Percentiles rank a stretch among this genome's conserved stretches.
phyloP scores from a whole-genome alignment of 257 asterid genomes.

The Primulina eburnea region DNA sequence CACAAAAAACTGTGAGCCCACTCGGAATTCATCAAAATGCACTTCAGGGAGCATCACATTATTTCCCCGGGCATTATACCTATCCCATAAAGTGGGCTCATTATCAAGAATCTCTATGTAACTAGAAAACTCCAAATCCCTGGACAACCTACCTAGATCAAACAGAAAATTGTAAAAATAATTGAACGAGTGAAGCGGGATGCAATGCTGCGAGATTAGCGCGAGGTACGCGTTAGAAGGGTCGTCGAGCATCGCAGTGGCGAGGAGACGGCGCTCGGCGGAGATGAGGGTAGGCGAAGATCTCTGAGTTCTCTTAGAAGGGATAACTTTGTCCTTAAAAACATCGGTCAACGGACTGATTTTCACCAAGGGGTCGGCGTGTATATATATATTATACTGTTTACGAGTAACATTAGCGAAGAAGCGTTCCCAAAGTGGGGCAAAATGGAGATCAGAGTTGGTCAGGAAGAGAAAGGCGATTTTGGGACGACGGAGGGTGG shows the following conservation, averaged over 20 bases:
- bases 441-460: constrained; percentile 46
- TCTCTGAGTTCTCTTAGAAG: constrained; percentile 46
- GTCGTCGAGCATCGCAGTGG: constrained; percentile 50
- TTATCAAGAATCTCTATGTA: constrained; percentile 45
- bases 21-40: constrained; percentile 37
- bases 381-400: constrained; percentile 51
- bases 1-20: constrained; percentile 53
- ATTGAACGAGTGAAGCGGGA: constrained; percentile 47
- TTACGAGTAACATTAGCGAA: constrained; percentile 22
- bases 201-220: constrained; percentile 45
- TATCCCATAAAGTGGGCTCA: constrained; percentile 31
- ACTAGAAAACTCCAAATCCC: constrained; percentile 35
- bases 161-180: constrained; percentile 38
- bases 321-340: constrained; percentile 37
- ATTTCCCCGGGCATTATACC: constrained; percentile 49
- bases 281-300: constrained; percentile 56
- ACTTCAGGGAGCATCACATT: constrained; percentile 52
- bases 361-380: constrained; percentile 39
- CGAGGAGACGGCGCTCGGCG: constrained; percentile 52
- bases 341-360: constrained; percentile 38
- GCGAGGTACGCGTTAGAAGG: constrained; percentile 42
- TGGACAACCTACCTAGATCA: constrained; percentile 32
- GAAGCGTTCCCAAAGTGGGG: constrained; percentile 44
- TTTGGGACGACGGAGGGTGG: constrained; percentile 46
- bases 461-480: constrained; percentile 50